phyloP scores from a whole-genome alignment of 176 grass and related monocot species.

The Pontederia paniculata region DNA sequence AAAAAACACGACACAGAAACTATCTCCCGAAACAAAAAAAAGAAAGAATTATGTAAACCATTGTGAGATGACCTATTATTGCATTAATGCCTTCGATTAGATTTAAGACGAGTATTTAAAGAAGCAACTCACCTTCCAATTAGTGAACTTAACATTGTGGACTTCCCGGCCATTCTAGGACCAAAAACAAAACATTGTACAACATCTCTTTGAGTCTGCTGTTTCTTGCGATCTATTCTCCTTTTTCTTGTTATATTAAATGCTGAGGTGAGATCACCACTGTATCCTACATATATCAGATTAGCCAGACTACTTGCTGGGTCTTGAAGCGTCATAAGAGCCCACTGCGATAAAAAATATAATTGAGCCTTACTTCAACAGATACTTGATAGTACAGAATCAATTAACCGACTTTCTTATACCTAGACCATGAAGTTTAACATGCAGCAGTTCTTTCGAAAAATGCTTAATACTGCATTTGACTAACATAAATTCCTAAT shows the following conservation, averaged over 20 bases:
- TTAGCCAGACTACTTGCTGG: conserved; percentile 69
- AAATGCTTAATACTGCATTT: too few species aligned
- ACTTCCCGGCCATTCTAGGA: conserved; percentile 75
- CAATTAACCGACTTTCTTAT: not conserved
- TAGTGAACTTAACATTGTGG: conserved; percentile 69
- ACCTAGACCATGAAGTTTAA: too few species aligned
- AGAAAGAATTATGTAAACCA: not conserved
- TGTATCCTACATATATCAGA: conserved; percentile 87
- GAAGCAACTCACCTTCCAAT: conserved; percentile 54
- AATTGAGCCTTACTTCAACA: not conserved
- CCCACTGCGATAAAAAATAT: conserved; percentile 52
- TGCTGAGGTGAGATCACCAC: conserved; percentile 51
- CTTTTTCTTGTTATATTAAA: conserved; percentile 89
- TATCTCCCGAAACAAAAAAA: conserved; percentile 2
- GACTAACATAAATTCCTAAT: not conserved
- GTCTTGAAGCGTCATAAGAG: conserved; percentile 92
- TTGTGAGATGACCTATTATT: not conserved
- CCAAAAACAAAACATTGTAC: conserved; percentile 92
- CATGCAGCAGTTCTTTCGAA: too few species aligned
- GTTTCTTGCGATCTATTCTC: conserved; percentile 78
- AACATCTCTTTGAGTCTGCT: conserved; percentile 62
- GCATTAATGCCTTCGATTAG: not conserved
- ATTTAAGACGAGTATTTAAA: not conserved
- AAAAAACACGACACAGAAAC: not conserved
- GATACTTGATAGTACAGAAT: not conserved